phyloP scores from a whole-genome alignment of 2,329 filamentous ascomycete genomes.

The Aspergillus amoenus region DNA sequence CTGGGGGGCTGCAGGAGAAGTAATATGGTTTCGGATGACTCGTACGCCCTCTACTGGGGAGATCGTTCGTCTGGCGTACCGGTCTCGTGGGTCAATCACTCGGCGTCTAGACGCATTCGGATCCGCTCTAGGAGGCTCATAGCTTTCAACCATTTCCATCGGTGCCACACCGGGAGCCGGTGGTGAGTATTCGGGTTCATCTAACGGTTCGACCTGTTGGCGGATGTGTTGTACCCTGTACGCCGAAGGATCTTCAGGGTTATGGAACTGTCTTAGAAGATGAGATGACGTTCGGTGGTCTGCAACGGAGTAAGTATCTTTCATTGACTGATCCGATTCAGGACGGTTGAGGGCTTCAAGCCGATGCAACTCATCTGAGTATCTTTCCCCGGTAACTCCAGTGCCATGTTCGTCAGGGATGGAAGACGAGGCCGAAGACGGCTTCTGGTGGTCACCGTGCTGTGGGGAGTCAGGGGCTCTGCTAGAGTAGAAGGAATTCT shows the following conservation, averaged over 20 bases:
- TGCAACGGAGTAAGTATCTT: constrained; percentile 40
- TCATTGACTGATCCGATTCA: constrained; percentile 40
- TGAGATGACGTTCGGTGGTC: constrained; percentile 32
- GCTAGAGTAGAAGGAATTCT: constrained; percentile 95
- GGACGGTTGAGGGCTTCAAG: constrained; percentile 38
- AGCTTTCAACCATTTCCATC: constrained; percentile 28
- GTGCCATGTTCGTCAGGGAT: constrained; percentile 33
- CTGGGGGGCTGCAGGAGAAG: constrained; percentile 71
- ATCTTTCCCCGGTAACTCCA: constrained; percentile 34
- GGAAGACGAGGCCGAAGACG: constrained; percentile 29
- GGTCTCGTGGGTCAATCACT: constrained; percentile 40
- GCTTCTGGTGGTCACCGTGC: constrained; percentile 35
- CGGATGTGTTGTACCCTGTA: constrained; percentile 23
- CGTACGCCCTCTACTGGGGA: constrained; percentile 53
- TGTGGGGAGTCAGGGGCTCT: constrained; percentile 75
- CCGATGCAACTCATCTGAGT: constrained; percentile 37
- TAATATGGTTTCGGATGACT: constrained; percentile 70
- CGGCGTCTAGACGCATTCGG: constrained; percentile 34
- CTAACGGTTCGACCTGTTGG: constrained; percentile 34
- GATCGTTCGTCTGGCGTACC: constrained; percentile 39
- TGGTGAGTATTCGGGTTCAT: constrained; percentile 51
- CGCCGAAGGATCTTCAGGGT: constrained; percentile 19
- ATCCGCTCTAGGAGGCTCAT: constrained; percentile 23
- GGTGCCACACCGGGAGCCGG: constrained; percentile 42
- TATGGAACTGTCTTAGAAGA: constrained; percentile 29